phyloP scores from a whole-genome alignment of 768 basidiomycete species.

The Boletellus sp. region DNA sequence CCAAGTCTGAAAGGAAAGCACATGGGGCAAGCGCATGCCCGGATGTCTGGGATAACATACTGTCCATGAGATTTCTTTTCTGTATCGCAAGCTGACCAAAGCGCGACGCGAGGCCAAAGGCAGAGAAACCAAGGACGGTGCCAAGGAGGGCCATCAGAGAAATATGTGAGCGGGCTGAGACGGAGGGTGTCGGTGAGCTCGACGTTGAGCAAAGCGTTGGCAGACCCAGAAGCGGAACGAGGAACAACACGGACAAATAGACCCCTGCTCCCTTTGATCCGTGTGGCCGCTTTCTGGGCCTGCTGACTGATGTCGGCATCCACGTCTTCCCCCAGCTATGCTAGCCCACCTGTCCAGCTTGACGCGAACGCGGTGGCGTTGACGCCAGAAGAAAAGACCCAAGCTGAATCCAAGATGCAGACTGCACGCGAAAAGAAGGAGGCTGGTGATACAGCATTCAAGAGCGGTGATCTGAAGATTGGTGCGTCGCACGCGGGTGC shows the following conservation, averaged over 20 bases:
- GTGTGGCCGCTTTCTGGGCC: background rate
- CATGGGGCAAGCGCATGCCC: background rate
- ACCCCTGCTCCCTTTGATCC: conserved; percentile 1
- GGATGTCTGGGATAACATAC: conserved; percentile 46
- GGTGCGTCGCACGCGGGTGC: conserved; percentile 39
- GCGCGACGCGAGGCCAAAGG: conserved; percentile 78
- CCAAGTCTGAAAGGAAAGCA: conserved; percentile 51
- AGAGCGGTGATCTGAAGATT: conserved; percentile 54
- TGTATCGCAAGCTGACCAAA: conserved; percentile 87
- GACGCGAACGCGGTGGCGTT: conserved; percentile 20
- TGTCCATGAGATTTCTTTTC: conserved; percentile 71
- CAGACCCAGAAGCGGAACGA: conserved; percentile 13
- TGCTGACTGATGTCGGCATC: conserved; percentile 15
- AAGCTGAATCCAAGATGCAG: conserved; percentile 47
- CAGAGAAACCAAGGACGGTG: conserved; percentile 73
- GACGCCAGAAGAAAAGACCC: conserved; percentile 22
- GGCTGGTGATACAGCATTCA: conserved; percentile 64
- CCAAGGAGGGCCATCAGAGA: conserved; percentile 58
- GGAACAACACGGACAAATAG: conserved; percentile 26
- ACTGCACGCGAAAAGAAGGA: conserved; percentile 69
- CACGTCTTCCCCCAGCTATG: conserved; percentile 1
- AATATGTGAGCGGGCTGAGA: background rate
- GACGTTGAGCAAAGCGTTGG: background rate
- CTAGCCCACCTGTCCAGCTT: conserved; percentile 1
- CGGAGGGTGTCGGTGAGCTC: conserved; percentile 8